A percentile compares a stretch with the other conserved stretches of the same genome.
These are phyloP conservation scores for Botrytis cinerea DNA, from an alignment of 2,329 filamentous ascomycete genomes.

Conservation along the genomic window DNA sequence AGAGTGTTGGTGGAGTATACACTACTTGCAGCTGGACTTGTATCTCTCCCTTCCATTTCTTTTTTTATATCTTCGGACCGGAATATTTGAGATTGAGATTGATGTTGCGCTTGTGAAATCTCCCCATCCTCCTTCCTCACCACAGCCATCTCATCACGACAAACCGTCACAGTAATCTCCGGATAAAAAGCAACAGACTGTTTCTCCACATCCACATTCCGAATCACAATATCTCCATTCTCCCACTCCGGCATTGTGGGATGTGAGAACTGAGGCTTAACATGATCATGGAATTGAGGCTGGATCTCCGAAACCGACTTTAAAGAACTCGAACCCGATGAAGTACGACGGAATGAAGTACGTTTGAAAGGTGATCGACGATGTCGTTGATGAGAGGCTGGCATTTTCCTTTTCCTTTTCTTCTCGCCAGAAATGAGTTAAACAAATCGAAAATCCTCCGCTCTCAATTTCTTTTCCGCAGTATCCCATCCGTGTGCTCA, in stretches of 20 bases:
- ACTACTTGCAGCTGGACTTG: background rate
- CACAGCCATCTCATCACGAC: background rate
- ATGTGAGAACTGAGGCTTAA: background rate
- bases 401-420: background rate
- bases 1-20: background rate
- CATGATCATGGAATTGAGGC: background rate
- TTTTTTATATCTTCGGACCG: background rate
- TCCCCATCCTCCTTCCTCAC: background rate
- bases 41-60: background rate
- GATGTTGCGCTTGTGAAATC: background rate
- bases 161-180: background rate
- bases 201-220: background rate
- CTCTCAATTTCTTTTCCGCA: background rate
- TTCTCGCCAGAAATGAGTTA: background rate
- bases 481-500: background rate
- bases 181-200: background rate
- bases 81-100: rapidly evolving
- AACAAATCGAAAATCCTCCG: background rate
- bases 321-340: background rate
- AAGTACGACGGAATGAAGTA: background rate
- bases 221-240: background rate
- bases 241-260: background rate
- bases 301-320: background rate
- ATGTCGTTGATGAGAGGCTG: background rate
- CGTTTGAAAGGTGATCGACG: background rate